Base-by-base conservation (phyloP, 345 rosid genomes). In the Psidium friedrichsthalianum region DNA sequence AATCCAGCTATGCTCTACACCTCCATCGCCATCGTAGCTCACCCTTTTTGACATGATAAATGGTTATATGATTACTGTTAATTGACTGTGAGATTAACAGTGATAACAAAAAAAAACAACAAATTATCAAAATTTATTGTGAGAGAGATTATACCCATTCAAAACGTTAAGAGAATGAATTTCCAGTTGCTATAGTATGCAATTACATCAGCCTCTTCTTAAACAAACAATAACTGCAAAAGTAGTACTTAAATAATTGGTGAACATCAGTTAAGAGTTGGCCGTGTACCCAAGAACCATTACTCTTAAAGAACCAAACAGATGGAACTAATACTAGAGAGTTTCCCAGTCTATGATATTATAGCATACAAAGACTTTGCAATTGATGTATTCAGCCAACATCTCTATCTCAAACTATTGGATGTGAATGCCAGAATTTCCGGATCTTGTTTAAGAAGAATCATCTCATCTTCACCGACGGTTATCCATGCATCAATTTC, bases 401-500 rank as follows among this genome's bases (percentile, higher is more conserved):
- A 27, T 61, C 74, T 27, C 40, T 14, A 14, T 6, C 24, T 36
- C 78, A 18, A 44, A 64, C 20, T 32, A 36, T 36, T 36, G 78
- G 47, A 69, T 18, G 78, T 36, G 78, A 69, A 69, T 69, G 78
- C 78, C 78, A 69, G 47, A 69, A 36, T 69, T 9, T 69, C 47
- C 2, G 78, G 78, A 69, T 69, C 78, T 69, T 55, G 76, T 22
- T 76, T 29, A n/a, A 85, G 27, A 18, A 54, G 16, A 25, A 44
- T 29, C 83, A 80, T 78, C 22, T 88, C 84, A 0, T 76, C n/a
- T 29, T 84, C 74, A 27, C 78, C 57, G 57, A 91, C 84, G 24
- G 90, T 92, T 27, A 85, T 81, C 93, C 93, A 90, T 44, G 94
- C 94, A 85, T 93, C 95, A 69, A 93, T 57, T n/a, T 90, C 94